These are phyloP conservation scores for Selaginella moellendorffii DNA, from an alignment of 75 land plant genomes.

Conservation along the genomic window DNA sequence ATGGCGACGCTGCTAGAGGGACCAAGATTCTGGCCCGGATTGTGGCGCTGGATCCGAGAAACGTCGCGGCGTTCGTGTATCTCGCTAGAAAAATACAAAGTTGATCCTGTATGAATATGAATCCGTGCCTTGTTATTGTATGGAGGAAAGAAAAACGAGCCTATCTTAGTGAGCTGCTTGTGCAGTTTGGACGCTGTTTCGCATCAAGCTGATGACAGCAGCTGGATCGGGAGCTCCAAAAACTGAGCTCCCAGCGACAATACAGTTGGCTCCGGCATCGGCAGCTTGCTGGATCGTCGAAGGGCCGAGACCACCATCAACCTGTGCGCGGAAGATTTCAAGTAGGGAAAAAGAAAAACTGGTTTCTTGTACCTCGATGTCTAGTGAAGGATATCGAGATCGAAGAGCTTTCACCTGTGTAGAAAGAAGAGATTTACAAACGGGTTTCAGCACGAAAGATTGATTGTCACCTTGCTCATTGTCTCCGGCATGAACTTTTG, in stretches of 20 bases:
- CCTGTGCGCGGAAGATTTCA: slow-evolving; percentile 27
- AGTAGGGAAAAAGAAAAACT: neutral
- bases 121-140: neutral
- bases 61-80: slow-evolving; percentile 14
- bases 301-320: slow-evolving; percentile 96
- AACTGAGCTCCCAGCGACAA: slow-evolving; percentile 88
- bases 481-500: slow-evolving; percentile 93
- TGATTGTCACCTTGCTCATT: slow-evolving; percentile 65
- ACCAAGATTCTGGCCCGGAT: slow-evolving; percentile 11
- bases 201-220: slow-evolving; percentile 40
- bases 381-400: slow-evolving; percentile 63
- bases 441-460: neutral
- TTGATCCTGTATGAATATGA: neutral
- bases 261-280: slow-evolving; percentile 85
- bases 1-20: slow-evolving; percentile 13
- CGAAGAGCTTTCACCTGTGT: slow-evolving; percentile 53
- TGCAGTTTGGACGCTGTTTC: slow-evolving; percentile 43
- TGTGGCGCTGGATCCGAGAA: slow-evolving; percentile 11
- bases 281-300: slow-evolving; percentile 82
- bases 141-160: no score
- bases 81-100: no score
- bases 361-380: slow-evolving; percentile 82
- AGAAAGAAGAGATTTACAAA: neutral
- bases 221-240: slow-evolving; percentile 79
- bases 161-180: no score